Evolutionary conservation across 2,329 filamentous ascomycete genomes (phyloP), one percentile per base, ranked within the genome.

Genomic region (Paracamarosporium sp.): DNA sequence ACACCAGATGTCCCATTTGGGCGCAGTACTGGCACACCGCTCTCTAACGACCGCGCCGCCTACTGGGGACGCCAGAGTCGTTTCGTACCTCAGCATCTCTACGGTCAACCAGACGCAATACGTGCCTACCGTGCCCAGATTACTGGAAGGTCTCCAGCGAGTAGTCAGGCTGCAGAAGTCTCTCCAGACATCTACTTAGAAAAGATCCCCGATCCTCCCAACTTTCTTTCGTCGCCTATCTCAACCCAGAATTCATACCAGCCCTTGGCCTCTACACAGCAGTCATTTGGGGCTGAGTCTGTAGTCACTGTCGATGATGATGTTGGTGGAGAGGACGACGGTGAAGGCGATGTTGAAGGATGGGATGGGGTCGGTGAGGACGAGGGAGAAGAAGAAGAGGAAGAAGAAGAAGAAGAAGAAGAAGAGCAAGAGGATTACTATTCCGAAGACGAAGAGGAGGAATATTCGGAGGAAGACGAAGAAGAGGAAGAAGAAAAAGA

Each of bases 21-120:
- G n/a, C 62, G 53, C 22, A 70, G 57, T 24, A 58, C 58, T 2
- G 58, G 60, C 30, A 43, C 60, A 17, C 17, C 51, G 6, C 15
- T 31, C 7, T 55, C 56, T 6, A 54, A 55, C 31, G 53, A 66
- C 30, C 62, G 61, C 7, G 68, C 73, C 11, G 71, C 73, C 20
- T 77, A 74, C 55, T 71, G 69, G 64, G 55, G 38, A 25, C 74
- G 74, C 8, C 53, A 59, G 9, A 71, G 66, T 46, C 70, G 71
- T n/a, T 77, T 77, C 25, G 73, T 77, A 1, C 73, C 73, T 7
- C 61, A 65, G 11, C 69, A 76, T 44, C 64, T 75, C 7, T 77
- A 76, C 33, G 74, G 74, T 7, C 67, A 74, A 48, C 54, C 63
- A 0, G 70, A 73, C 17, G 73, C 72, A 0, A 62, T 74, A n/a